A percentile compares a stretch with the other conserved stretches of the same genome.
These are phyloP conservation scores for Vitis hybrid DNA, from an alignment of 177 flowering plant species.

Conservation along the genomic window DNA sequence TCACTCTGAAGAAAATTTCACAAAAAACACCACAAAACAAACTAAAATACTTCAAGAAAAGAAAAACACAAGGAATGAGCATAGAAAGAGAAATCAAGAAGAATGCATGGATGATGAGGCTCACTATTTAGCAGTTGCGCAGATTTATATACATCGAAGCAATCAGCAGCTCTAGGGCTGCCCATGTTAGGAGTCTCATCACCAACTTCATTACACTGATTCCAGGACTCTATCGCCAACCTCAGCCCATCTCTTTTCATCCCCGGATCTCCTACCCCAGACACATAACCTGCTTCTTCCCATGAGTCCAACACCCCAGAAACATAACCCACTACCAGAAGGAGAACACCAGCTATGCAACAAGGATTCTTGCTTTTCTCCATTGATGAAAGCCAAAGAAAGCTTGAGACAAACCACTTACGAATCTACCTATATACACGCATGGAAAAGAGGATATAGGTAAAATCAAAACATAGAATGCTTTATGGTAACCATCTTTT, in stretches of 20 bases:
- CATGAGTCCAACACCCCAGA: constrained; percentile 1
- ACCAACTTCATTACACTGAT: constrained; percentile 82
- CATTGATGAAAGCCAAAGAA: constrained; percentile 15
- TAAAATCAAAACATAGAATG: too few relatives aligned
- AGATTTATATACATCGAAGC: constrained; percentile 48
- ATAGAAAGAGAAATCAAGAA: neutral
- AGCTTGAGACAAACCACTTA: neutral
- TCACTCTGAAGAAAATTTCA: too few relatives aligned
- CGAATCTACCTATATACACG: too few relatives aligned
- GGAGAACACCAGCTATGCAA: constrained; percentile 5
- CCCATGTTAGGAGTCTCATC: constrained; percentile 59
- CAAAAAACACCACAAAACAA: neutral
- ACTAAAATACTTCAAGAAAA: neutral
- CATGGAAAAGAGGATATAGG: too few relatives aligned
- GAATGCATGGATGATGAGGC: neutral
- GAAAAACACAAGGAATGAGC: neutral
- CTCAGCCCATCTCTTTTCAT: constrained; percentile 62
- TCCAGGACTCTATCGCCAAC: constrained; percentile 76
- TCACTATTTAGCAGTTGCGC: constrained; percentile 8
- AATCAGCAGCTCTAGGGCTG: constrained; percentile 82
- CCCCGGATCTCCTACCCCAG: constrained; percentile 74
- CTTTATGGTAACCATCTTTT: too few relatives aligned
- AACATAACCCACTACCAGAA: constrained; percentile 7
- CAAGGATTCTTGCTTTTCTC: constrained; percentile 3
- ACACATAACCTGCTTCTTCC: constrained; percentile 25